These are phyloP conservation scores for Pythium grandisporangium DNA, from an alignment of 352 stramenopile species.

Conservation along the genomic window DNA sequence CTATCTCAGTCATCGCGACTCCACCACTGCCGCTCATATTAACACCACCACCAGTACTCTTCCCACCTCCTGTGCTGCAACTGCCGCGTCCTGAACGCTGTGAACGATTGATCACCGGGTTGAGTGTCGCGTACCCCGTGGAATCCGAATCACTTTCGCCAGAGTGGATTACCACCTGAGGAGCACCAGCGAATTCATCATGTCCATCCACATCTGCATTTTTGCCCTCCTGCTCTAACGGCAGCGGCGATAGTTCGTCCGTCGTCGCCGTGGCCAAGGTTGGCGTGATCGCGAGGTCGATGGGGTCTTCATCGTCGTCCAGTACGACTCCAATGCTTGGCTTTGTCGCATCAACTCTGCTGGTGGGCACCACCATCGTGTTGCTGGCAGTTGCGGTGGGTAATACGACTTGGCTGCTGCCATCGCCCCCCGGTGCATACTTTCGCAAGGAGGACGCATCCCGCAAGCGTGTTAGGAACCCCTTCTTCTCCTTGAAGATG, in stretches of 20 bases:
- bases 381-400: slow-evolving; percentile 2
- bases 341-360: no score
- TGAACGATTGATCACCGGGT: slow-evolving; percentile 47
- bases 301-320: slow-evolving; percentile 40
- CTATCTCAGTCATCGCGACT: slow-evolving; percentile 12
- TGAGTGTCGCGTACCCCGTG: slow-evolving; percentile 49
- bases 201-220: no score
- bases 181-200: slow-evolving; percentile 15
- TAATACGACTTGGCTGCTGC: slow-evolving; percentile 2
- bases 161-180: slow-evolving; percentile 70
- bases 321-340: slow-evolving; percentile 12
- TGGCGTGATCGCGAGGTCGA: slow-evolving; percentile 47
- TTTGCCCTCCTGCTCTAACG: background rate
- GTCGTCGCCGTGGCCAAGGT: no score
- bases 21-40: slow-evolving; percentile 9
- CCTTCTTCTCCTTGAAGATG: slow-evolving; percentile 45
- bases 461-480: slow-evolving; percentile 20
- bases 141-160: slow-evolving; percentile 52
- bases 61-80: no score
- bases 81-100: slow-evolving; percentile 6
- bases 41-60: no score
- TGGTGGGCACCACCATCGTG: no score
- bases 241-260: no score
- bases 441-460: slow-evolving; percentile 15
- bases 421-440: slow-evolving; percentile 10